Evolutionary conservation across 2,329 filamentous ascomycete species (phyloP), one percentile per base, ranked within the genome.

Genomic region (Neurospora crassa): DNA sequence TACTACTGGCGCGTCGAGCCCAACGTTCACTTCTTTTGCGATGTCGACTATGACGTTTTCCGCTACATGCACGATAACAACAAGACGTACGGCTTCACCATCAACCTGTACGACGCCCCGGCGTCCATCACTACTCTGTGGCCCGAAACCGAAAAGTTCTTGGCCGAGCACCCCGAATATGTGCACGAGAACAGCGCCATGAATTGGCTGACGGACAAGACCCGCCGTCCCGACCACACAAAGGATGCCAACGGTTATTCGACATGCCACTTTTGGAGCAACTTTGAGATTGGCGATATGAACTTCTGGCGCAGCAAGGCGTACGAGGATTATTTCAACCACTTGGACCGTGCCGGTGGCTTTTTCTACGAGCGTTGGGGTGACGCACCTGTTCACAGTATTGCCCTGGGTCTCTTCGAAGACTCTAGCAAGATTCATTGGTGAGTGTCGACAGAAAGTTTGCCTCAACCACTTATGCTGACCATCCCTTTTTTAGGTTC

Each of bases 281-380:
- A 99, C 82, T 99, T 99, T 77, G 96, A 99, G 82, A 95, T 99
- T 77, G 95, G 88, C 67, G 93, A 97, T 80, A 88, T 99, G 87
- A 88, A 88, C 74, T 97, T 99, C 82, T 99, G 94, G 92, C 86
- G 96, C 68, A 92, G 93, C 78, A 89, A 94, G 79, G 87, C 89
- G 67, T 99, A 99, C 79, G 92, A 97, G 79, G 94, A 96, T 74
- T 99, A 97, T 81, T 99, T 99, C 79, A 90, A 97, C 78, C 94
- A 98, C 81, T 87, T 99, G 42, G 96, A 99, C 81, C 89, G 92
- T 24, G 93, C 94, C 0, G 96, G 96, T 45, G 96, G 96, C 34
- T 99, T 99, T 87, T 99, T 97, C 81, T 99, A 99, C 79, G 96
- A 99, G 83, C 87, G 96, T 76, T 99, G 96, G 96, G 96, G 96